These are phyloP conservation scores for Pseudopyrenochaeta lycopersici DNA, from an alignment of 2,329 filamentous ascomycete genomes.

Conservation along the genomic window DNA sequence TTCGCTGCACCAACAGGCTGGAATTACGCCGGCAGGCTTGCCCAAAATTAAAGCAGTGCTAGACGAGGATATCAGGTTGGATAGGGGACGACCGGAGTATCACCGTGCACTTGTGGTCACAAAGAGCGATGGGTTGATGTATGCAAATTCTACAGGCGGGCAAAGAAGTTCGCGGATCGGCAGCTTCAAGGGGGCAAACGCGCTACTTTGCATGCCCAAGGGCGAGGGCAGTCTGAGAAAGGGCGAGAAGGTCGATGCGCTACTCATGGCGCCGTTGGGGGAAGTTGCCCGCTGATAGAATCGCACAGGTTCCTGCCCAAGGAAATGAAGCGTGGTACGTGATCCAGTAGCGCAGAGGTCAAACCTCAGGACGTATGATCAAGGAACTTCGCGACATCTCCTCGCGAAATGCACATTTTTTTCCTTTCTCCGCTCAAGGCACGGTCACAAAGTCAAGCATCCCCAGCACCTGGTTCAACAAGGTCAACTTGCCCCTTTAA, in stretches of 20 bases:
- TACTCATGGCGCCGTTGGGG: constrained; percentile 71
- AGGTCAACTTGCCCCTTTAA: constrained; percentile 24
- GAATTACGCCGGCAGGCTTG: constrained; percentile 73
- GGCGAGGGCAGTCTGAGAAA: constrained; percentile 71
- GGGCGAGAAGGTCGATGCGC: constrained; percentile 76
- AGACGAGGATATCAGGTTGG: constrained; percentile 76
- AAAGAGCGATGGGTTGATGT: constrained; percentile 70
- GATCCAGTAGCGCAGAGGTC: background rate
- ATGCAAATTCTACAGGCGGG: constrained; percentile 83
- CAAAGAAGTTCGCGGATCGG: constrained; percentile 91
- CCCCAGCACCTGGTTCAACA: constrained; percentile 4
- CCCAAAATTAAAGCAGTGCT: constrained; percentile 76
- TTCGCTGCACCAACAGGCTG: constrained; percentile 78
- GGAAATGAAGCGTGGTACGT: background rate
- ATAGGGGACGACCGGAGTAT: constrained; percentile 83
- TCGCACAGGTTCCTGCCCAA: background rate
- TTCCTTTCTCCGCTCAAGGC: background rate
- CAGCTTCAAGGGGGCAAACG: constrained; percentile 89
- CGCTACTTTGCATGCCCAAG: constrained; percentile 77
- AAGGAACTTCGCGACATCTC: background rate
- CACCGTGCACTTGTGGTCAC: constrained; percentile 81
- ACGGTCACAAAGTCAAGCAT: background rate
- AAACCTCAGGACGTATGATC: background rate
- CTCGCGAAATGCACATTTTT: background rate
- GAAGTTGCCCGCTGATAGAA: constrained; percentile 5